phyloP scores from a whole-genome alignment of 2,329 filamentous ascomycete species.

The Aspergillus sp. region DNA sequence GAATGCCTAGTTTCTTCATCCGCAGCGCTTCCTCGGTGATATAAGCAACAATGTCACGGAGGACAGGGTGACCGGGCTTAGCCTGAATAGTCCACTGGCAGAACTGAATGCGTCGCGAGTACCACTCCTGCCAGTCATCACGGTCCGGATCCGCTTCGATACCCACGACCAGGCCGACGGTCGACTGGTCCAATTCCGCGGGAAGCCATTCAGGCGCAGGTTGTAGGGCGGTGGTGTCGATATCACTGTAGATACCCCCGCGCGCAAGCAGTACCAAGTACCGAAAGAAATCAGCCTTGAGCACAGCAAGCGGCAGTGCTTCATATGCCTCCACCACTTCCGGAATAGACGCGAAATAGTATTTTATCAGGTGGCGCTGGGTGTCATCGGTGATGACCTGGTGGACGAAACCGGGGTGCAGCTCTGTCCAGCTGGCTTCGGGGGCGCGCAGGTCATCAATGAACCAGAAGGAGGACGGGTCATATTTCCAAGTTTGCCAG shows the following conservation, averaged over 20 bases:
- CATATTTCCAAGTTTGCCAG: conserved; percentile 98
- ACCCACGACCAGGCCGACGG: conserved; percentile 80
- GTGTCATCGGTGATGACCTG: conserved; percentile 93
- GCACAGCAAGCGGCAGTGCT: conserved; percentile 63
- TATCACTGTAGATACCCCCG: conserved; percentile 81
- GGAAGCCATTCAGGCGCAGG: conserved; percentile 86
- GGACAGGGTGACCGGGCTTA: conserved; percentile 87
- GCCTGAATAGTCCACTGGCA: conserved; percentile 98
- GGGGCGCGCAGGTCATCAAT: conserved; percentile 65
- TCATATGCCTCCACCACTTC: conserved; percentile 72
- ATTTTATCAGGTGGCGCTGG: conserved; percentile 69
- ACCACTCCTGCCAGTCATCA: conserved; percentile 90
- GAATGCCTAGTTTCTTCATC: conserved; percentile 60
- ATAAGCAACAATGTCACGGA: conserved; percentile 77
- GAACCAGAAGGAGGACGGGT: conserved; percentile 70
- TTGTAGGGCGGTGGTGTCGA: conserved; percentile 81
- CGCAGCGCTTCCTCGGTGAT: conserved; percentile 77
- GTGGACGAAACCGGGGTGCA: conserved; percentile 87
- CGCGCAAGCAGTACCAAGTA: conserved; percentile 70
- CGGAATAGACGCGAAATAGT: conserved; percentile 78
- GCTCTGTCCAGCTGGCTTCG: conserved; percentile 81
- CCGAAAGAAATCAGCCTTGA: conserved; percentile 73
- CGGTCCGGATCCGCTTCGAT: conserved; percentile 96
- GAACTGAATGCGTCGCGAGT: conserved; percentile 92
- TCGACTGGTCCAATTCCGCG: conserved; percentile 63